Evolutionary conservation across 257 asterid species (phyloP), one percentile per base, ranked within the genome.

Genomic region (Scutellaria minor): DNA sequence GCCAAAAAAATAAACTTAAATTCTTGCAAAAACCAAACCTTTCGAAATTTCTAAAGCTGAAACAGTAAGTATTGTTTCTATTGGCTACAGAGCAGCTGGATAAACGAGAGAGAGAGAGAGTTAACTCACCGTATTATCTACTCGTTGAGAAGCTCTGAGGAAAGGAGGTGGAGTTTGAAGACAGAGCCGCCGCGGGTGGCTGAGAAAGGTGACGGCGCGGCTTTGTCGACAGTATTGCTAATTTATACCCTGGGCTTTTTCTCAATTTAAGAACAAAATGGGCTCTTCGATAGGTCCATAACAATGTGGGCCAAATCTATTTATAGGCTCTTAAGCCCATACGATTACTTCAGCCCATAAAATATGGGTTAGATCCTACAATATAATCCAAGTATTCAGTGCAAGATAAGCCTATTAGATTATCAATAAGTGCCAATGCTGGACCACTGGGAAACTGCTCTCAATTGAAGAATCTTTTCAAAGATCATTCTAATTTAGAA

Each of bases 171-270:
- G 66, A 27, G 62, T 63, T 13, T 59, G 72, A 62, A 72, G 44
- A 63, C 50, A 61, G 76, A 76, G 64, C 72, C 76, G 76, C 72
- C 73, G 73, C 56, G 53, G 54, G 54, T 44, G 62, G 76, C 56
- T 63, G 61, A 37, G 63, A 46, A 27, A 24, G 55, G 9, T 66
- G 58, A 31, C 52, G 80, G 79, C 74, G 79, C 58, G 7, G 66
- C 66, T 64, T 53, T 57, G 11, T 73, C 50, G 50, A 67, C 66
- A 47, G 70, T n/a, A 9, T 44, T 64, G 60, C 27, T 64, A 35
- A 9, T 53, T 14, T 53, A 55, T 35, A 24, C 14, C 37, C 37
- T 31, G 61, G 58, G 72, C 64, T 53, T 10, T 9, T 73, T 20
- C 7, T 20, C 41, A 39, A 9, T 10, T 5, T n/a, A 15, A 0